phyloP scores from a whole-genome alignment of 306 rosid species.

The Castanea crenata region DNA sequence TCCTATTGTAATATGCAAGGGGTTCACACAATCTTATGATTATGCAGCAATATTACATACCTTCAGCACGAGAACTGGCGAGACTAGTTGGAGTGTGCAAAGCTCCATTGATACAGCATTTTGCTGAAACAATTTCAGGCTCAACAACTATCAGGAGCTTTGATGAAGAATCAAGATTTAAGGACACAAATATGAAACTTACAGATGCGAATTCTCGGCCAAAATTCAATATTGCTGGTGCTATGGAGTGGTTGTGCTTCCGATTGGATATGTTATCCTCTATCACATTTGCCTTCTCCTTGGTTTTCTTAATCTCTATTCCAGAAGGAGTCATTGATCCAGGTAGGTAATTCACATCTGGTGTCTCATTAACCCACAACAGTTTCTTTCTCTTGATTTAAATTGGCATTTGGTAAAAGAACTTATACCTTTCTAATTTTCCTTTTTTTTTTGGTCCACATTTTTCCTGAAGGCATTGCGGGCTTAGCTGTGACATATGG shows the following conservation, averaged over 20 bases:
- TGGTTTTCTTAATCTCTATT: slow-evolving; percentile 66
- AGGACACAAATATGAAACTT: slow-evolving; percentile 63
- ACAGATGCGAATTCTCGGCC: slow-evolving; percentile 70
- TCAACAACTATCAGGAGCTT: slow-evolving; percentile 83
- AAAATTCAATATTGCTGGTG: slow-evolving; percentile 58
- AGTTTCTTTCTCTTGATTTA: background rate
- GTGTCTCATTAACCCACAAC: background rate
- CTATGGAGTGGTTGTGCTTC: slow-evolving; percentile 85
- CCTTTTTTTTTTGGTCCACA: background rate
- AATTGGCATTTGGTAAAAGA: background rate
- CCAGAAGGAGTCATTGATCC: slow-evolving; percentile 78
- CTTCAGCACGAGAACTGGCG: slow-evolving; percentile 79
- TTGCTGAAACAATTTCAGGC: slow-evolving; percentile 82
- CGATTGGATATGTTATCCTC: slow-evolving; percentile 72
- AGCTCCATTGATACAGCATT: slow-evolving; percentile 88
- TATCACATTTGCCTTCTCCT: slow-evolving; percentile 63
- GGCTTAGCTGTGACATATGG: slow-evolving; percentile 90
- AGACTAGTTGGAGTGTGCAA: slow-evolving; percentile 79
- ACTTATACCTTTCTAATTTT: background rate
- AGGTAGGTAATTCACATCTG: slow-evolving; percentile 37
- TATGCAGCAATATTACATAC: slow-evolving; percentile 69
- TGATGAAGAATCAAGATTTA: slow-evolving; percentile 71
- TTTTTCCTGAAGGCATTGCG: slow-evolving; percentile 54
- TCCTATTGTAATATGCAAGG: background rate
- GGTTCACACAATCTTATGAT: slow-evolving; percentile 12